phyloP scores from a whole-genome alignment of 1,284 basidiomycete genomes.

The Golubevia sp. region DNA sequence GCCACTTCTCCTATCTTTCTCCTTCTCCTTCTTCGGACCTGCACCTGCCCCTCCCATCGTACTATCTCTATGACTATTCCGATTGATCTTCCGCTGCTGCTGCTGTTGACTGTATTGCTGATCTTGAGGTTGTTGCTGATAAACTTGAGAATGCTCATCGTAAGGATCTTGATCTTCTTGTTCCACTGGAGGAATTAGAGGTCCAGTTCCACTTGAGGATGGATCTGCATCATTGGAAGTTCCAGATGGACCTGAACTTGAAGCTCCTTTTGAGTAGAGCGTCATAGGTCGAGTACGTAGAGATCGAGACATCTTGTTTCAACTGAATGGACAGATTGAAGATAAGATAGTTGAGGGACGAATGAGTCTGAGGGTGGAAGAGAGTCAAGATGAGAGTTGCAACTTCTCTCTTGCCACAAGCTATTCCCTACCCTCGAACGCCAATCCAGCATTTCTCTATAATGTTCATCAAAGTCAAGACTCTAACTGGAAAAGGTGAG shows the following conservation, averaged over 20 bases:
- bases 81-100: not conserved
- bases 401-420: not conserved
- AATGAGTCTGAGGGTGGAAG: no score
- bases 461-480: no score
- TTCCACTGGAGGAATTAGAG: constrained; percentile 4
- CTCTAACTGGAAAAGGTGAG: no score
- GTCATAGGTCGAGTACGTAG: constrained; percentile 55
- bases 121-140: not conserved
- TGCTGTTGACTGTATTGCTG: not conserved
- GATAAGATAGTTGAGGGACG: not conserved
- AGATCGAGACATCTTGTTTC: constrained; percentile 51
- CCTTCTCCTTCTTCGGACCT: constrained; percentile 11
- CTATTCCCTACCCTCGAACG: not conserved
- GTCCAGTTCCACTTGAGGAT: constrained; percentile 8
- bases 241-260: constrained; percentile 11
- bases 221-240: not conserved
- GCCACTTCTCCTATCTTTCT: constrained; percentile 21
- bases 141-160: not conserved
- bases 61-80: not conserved
- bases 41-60: not conserved
- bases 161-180: not conserved
- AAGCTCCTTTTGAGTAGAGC: constrained; percentile 39
- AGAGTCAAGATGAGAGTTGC: not conserved
- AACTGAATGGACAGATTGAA: not conserved
- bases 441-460: no score